These are phyloP conservation scores for Rhynchospora pubera DNA, from an alignment of 176 grass and related monocot genomes.

Conservation along the genomic window DNA sequence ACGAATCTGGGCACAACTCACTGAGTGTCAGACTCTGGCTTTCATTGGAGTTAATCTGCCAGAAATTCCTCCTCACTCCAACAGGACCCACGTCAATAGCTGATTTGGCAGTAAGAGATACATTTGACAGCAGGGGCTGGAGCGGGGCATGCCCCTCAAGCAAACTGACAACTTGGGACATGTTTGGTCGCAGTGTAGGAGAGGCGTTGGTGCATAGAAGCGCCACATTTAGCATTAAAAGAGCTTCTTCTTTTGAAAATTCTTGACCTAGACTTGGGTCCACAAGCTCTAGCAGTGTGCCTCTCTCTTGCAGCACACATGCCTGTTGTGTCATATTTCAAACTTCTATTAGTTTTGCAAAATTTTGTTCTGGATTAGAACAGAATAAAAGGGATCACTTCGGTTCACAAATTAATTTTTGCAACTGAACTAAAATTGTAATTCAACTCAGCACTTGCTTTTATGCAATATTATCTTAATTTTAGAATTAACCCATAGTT, in stretches of 20 bases:
- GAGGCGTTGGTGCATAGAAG: constrained; percentile 70
- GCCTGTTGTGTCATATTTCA: constrained; percentile 36
- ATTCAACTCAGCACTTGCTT: not conserved
- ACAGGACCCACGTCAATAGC: constrained; percentile 31
- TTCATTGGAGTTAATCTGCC: constrained; percentile 44
- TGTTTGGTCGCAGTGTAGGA: constrained; percentile 78
- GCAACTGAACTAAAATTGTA: not conserved
- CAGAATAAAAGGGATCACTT: not conserved
- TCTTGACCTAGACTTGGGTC: constrained; percentile 61
- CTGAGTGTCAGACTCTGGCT: constrained; percentile 35
- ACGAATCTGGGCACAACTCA: constrained; percentile 23
- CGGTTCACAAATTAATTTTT: not conserved
- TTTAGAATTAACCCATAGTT: not conserved
- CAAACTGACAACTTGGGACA: constrained; percentile 75
- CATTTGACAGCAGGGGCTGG: constrained; percentile 46
- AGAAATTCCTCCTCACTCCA: constrained; percentile 49
- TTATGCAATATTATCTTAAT: not conserved
- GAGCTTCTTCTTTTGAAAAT: constrained; percentile 69
- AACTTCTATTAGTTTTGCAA: constrained; percentile 17
- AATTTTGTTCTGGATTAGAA: not conserved
- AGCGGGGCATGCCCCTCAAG: constrained; percentile 55
- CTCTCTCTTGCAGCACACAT: constrained; percentile 70
- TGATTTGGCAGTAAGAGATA: constrained; percentile 27
- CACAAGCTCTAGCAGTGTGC: constrained; percentile 65
- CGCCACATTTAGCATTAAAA: constrained; percentile 66